A percentile compares a stretch with the other conserved stretches of the same genome.
Conservation (phyloP, 1,139 yeast genomes). For the Lodderomyces metapsilosis region DNA sequence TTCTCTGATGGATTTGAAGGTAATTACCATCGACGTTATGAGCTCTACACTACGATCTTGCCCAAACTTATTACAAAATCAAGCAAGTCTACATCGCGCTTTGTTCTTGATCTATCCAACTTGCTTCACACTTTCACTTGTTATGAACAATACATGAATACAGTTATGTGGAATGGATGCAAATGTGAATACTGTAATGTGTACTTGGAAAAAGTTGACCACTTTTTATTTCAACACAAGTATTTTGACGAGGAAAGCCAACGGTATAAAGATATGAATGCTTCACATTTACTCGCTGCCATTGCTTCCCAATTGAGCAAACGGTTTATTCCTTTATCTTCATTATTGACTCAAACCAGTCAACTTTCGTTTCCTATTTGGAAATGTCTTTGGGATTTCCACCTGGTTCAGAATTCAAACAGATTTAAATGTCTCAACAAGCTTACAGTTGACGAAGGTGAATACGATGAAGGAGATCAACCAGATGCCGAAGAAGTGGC, state of each 20-base stretch:
- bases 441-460: slow-evolving; percentile 37
- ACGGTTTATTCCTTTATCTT: slow-evolving; percentile 25
- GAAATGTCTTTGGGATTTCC: slow-evolving; percentile 38
- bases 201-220: slow-evolving; percentile 52
- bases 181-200: slow-evolving; percentile 54
- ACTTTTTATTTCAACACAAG: slow-evolving; percentile 60
- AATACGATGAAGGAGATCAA: slow-evolving; percentile 24
- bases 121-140: slow-evolving; percentile 58
- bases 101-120: slow-evolving; percentile 53
- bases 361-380: slow-evolving; percentile 25
- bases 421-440: slow-evolving; percentile 33
- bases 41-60: slow-evolving; percentile 45
- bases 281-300: slow-evolving; percentile 54
- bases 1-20: slow-evolving; percentile 66
- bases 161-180: slow-evolving; percentile 75
- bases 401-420: slow-evolving; percentile 17
- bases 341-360: slow-evolving; percentile 22
- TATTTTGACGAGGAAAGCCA: slow-evolving; percentile 47
- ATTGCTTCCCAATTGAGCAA: slow-evolving; percentile 44
- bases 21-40: slow-evolving; percentile 58
- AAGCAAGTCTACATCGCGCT: slow-evolving; percentile 17
- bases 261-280: slow-evolving; percentile 56
- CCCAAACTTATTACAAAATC: slow-evolving; percentile 37
- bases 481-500: slow-evolving; percentile 18
- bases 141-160: slow-evolving; percentile 69